Conservation (phyloP, 2,329 filamentous ascomycete genomes). For the Ophiocordyceps unilateralis region DNA sequence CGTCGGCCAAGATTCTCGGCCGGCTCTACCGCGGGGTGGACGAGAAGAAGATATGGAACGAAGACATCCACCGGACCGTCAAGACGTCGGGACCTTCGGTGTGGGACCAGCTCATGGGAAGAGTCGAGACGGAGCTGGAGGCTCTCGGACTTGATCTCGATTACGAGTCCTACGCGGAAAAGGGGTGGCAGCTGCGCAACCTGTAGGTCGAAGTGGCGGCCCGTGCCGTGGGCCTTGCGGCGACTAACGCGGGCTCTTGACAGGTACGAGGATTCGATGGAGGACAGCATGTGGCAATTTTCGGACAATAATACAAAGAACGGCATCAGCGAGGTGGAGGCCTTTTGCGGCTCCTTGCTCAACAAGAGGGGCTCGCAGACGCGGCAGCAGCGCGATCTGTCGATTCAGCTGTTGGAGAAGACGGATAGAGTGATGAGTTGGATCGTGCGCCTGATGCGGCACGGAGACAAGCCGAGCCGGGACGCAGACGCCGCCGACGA, state of each 20-base stretch:
- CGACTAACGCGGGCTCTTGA: too few relatives aligned
- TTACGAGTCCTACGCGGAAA: constrained; percentile 16
- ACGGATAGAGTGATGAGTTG: constrained; percentile 28
- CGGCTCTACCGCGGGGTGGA: constrained; percentile 56
- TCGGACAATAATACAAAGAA: constrained; percentile 28
- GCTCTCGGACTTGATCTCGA: constrained; percentile 9
- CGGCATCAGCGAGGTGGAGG: constrained; percentile 31
- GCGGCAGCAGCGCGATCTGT: constrained; percentile 31
- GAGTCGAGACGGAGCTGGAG: constrained; percentile 7
- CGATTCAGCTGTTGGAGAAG: constrained; percentile 32
- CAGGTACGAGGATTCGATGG: constrained; percentile 26
- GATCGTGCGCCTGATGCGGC: constrained; percentile 17
- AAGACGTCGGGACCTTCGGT: constrained; percentile 16
- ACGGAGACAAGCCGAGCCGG: background rate
- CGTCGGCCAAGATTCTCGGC: constrained; percentile 51
- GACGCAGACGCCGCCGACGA: constrained; percentile 2
- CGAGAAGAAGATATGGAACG: constrained; percentile 46
- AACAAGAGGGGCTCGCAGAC: constrained; percentile 32
- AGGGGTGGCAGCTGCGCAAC: constrained; percentile 26
- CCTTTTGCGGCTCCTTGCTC: constrained; percentile 37
- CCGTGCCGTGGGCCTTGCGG: too few relatives aligned
- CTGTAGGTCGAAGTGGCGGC: constrained; percentile 12
- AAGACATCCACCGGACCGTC: constrained; percentile 22
- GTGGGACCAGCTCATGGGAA: constrained; percentile 23
- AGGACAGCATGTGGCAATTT: constrained; percentile 22